Base-by-base conservation (phyloP, 306 rosid genomes). In the Sicyos baderoa region DNA sequence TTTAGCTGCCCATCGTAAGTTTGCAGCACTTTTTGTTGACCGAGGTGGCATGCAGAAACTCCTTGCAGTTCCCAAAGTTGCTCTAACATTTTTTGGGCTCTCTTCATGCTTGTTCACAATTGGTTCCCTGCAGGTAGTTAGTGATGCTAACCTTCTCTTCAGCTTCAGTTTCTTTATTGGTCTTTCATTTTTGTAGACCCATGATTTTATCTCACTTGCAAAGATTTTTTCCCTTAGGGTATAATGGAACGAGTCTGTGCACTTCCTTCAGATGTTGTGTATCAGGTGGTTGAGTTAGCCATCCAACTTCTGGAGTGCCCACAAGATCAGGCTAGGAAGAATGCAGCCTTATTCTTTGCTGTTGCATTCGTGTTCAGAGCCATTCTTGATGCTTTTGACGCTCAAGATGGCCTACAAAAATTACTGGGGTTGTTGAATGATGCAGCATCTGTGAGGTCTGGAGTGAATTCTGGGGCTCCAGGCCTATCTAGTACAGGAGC, bases 161-260 rank as follows among this genome's bases (percentile, higher is more conserved):
- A 7, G 44, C 44, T 5, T 49, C 25, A 49, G 45, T 49, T 49
- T 11, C 12, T 65, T 21, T 14, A 22, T 21, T 44, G 9, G 14
- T 13, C 13, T 66, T 44, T 66, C 21, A 22, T 15, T 25, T 32
- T 9, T 22, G 57, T 25, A 16, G 29, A 64, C 13, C 29, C 49
- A 5, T 47, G 14, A 48, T 27, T 49, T 21, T 19, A 47, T 55
- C 71, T 73, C 56, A 59, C 51, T 12, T 56, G 58, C 57, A 49
- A 14, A 22, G 4, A 35, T 7, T 14, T 15, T 67, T 80, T 32
- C 35, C 66, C 77, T 74, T 83, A 94, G 99, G 96, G 89, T 48
- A 88, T 94, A 63, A 94, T 90, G 99, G 99, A 94, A 67, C 86
- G 96, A 21, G 99, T 94, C 37, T 94, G 99, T 76, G 97, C 99